These are phyloP conservation scores for Bauhinia variegata DNA, from an alignment of 306 rosid species.

Conservation along the genomic window DNA sequence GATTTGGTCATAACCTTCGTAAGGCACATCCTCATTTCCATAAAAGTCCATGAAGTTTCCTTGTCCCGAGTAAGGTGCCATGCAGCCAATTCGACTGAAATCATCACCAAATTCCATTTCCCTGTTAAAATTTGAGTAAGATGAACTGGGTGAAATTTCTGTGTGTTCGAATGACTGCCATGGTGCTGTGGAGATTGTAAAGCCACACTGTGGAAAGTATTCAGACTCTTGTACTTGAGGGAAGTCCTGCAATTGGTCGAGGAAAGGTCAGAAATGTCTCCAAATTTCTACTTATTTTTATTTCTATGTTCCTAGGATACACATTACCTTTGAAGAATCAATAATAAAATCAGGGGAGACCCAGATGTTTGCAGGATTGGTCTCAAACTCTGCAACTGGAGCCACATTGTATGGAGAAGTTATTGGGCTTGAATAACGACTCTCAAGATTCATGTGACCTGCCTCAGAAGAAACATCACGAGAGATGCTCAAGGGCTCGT, in stretches of 20 bases:
- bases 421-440: slow-evolving; percentile 53
- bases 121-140: slow-evolving; percentile 66
- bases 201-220: slow-evolving; percentile 51
- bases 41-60: slow-evolving; percentile 52
- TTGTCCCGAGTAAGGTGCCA: slow-evolving; percentile 58
- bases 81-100: slow-evolving; percentile 47
- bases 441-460: slow-evolving; percentile 51
- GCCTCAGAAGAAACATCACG: slow-evolving; percentile 50
- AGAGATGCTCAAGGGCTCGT: slow-evolving; percentile 44
- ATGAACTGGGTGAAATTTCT: slow-evolving; percentile 69
- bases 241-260: slow-evolving; percentile 58
- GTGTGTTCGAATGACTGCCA: slow-evolving; percentile 59
- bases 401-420: slow-evolving; percentile 51
- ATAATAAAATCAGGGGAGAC: slow-evolving; percentile 77
- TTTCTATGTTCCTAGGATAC: background rate
- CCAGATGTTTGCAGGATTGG: slow-evolving; percentile 62
- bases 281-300: slow-evolving; percentile 9
- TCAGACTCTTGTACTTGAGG: slow-evolving; percentile 57
- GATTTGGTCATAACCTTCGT: slow-evolving; percentile 56
- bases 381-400: slow-evolving; percentile 50
- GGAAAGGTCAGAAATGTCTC: slow-evolving; percentile 27
- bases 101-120: slow-evolving; percentile 54
- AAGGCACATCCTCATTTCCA: slow-evolving; percentile 56
- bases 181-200: slow-evolving; percentile 44
- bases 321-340: slow-evolving; percentile 81